A percentile compares a stretch with the other conserved stretches of the same genome.
phyloP scores from a whole-genome alignment of 139 green algal genomes.

The Parachlorella kessleri region DNA sequence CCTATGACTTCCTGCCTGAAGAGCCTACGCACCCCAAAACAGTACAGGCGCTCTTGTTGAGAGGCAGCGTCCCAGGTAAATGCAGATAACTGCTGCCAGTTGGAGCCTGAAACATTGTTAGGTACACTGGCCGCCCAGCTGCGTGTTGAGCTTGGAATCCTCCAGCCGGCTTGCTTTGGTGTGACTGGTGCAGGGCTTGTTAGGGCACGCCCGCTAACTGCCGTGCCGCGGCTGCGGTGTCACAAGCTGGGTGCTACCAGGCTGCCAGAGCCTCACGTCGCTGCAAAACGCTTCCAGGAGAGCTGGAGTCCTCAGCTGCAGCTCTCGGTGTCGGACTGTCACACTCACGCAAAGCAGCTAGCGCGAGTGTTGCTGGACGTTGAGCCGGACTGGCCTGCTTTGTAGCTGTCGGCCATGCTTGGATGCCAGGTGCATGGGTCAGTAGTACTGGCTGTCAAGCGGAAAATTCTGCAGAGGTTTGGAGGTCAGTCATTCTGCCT shows the following conservation, averaged over 20 bases:
- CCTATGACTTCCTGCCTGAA: conserved; percentile 38
- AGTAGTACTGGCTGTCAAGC: too few relatives aligned
- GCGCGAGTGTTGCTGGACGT: neutral
- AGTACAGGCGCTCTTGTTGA: conserved; percentile 7
- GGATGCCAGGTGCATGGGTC: too few relatives aligned
- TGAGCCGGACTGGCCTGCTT: too few relatives aligned
- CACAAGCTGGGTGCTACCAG: neutral
- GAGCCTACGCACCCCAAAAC: conserved; percentile 12
- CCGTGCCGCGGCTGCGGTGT: neutral
- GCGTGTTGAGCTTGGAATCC: too few relatives aligned
- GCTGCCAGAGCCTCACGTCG: neutral
- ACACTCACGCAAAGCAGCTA: conserved; percentile 10
- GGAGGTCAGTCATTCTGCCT: too few relatives aligned
- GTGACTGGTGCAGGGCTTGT: neutral
- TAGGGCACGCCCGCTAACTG: neutral
- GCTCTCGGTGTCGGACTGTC: conserved; percentile 32
- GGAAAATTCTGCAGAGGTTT: too few relatives aligned
- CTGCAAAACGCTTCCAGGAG: conserved; percentile 2
- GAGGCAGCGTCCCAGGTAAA: conserved; percentile 22
- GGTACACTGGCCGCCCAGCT: too few relatives aligned
- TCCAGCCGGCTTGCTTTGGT: too few relatives aligned
- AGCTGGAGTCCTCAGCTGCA: conserved; percentile 1
- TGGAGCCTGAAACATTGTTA: too few relatives aligned
- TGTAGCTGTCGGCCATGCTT: too few relatives aligned
- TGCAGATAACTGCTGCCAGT: too few relatives aligned